Conservation (phyloP, 176 grass and related monocot species). For the Alloteropsis semialata region DNA sequence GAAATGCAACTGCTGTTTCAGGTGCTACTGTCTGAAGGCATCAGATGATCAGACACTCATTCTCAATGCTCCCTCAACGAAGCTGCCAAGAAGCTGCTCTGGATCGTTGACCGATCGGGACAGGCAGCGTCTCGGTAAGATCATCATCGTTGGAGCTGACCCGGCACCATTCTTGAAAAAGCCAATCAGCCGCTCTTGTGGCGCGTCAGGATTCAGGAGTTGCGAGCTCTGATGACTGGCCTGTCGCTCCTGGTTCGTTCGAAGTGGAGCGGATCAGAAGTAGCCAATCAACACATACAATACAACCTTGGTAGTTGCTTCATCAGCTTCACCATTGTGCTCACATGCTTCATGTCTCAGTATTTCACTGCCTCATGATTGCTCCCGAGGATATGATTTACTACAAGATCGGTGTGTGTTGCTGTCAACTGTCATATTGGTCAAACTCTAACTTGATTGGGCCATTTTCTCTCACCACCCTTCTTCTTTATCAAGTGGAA, state of each 20-base stretch:
- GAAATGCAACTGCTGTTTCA: background rate
- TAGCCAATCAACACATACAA: background rate
- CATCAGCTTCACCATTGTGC: background rate
- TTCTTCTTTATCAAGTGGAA: background rate
- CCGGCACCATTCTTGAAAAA: background rate
- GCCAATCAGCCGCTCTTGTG: background rate
- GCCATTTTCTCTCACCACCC: background rate
- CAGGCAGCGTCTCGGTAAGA: background rate
- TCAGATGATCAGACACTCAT: background rate
- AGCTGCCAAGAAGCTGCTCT: background rate
- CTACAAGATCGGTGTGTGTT: background rate
- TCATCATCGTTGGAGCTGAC: slow-evolving; percentile 7
- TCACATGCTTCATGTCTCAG: background rate
- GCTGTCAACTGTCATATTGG: background rate
- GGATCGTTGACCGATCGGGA: background rate
- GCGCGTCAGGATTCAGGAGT: background rate
- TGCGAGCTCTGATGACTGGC: background rate
- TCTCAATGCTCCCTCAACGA: background rate
- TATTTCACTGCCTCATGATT: slow-evolving; percentile 16
- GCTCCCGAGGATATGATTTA: background rate
- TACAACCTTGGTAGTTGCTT: slow-evolving; percentile 18
- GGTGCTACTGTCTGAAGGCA: background rate
- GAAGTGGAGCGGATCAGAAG: slow-evolving; percentile 9
- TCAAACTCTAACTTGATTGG: background rate
- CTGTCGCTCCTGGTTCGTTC: slow-evolving; percentile 11